phyloP scores from a whole-genome alignment of 331 rosid genomes.

The Erythrophleum ivorense region DNA sequence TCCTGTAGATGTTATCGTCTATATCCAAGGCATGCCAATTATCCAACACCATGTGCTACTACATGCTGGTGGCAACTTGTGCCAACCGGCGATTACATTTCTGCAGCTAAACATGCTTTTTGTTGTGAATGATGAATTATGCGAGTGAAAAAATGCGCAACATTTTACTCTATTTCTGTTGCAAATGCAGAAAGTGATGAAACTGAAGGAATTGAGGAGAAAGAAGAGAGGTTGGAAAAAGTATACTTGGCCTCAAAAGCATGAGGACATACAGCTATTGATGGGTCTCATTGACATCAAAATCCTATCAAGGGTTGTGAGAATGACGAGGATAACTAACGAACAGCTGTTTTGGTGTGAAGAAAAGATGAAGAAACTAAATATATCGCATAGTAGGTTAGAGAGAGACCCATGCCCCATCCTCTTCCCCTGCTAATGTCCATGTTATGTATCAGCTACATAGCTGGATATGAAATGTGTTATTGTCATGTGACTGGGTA shows the following conservation, averaged over 20 bases:
- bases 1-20: too few species aligned
- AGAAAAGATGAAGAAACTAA: slow-evolving; percentile 86
- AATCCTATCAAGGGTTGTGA: slow-evolving; percentile 69
- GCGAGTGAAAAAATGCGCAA: not conserved
- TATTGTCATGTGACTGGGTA: slow-evolving; percentile 21
- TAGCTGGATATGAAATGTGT: slow-evolving; percentile 13
- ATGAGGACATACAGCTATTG: slow-evolving; percentile 79
- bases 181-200: slow-evolving; percentile 67
- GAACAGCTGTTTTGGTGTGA: slow-evolving; percentile 93
- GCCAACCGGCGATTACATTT: not conserved
- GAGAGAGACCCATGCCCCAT: slow-evolving; percentile 81
- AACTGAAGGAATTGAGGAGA: slow-evolving; percentile 74
- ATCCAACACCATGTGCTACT: not conserved
- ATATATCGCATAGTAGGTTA: slow-evolving; percentile 61
- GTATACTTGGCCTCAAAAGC: slow-evolving; percentile 70
- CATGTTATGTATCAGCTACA: slow-evolving; percentile 5
- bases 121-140: slow-evolving; percentile 3
- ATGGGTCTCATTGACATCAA: slow-evolving; percentile 74
- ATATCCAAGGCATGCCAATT: not conserved
- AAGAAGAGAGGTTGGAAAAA: slow-evolving; percentile 81
- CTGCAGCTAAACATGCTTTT: not conserved
- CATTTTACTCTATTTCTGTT: not conserved
- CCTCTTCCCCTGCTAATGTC: slow-evolving; percentile 77
- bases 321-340: slow-evolving; percentile 71
- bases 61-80: not conserved